Evolutionary conservation across 2,329 filamentous ascomycete genomes (phyloP), one percentile per base, ranked within the genome.

Genomic region (Chaetomiaceae sp.): DNA sequence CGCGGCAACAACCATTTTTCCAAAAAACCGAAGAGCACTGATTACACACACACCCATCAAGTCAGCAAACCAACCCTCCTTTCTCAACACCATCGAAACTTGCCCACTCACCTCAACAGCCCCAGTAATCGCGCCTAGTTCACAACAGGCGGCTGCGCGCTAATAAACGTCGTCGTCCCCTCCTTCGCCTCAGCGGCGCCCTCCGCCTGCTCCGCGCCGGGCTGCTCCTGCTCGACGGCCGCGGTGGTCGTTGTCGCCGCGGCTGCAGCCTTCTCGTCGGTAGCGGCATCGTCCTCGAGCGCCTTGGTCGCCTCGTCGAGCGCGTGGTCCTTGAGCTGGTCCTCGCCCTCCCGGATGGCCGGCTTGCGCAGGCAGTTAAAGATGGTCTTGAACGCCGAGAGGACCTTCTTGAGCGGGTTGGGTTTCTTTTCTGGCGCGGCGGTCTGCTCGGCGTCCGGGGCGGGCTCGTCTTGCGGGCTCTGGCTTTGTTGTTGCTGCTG

Each of bases 361-460:
- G 49, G 54, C 50, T 53, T 53, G 32, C 38, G 41, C 16, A 56
- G 43, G 47, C 54, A 56, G 21, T 16, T 30, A 34, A 57, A 53
- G 9, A 57, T 25, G 1, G 43, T 41, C 51, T 57, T 54, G 48
- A 57, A 11, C 5, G 50, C 30, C 14, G n/a, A 9, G 34, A 21
- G 3, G 34, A 51, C 11, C 11, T 44, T 54, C 43, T 56, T 56
- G 37, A 57, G 48, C 38, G 48, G 51, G 38, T 32, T 51, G 38
- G 47, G 20, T 47, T 57, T 54, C 53, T 54, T 54, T 3, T 43
- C 20, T 33, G 40, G 25, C 32, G 54, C 8, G 30, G 20, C 21
- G 13, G 38, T 20, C 25, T 37, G 44, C 14, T 44, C 27, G 40
- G 21, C 32, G 33, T 40, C 18, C n/a, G 33, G 14, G 43, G 34